These are phyloP conservation scores for Phytophthora colocasiae DNA, from an alignment of 352 stramenopile species.

Conservation along the genomic window DNA sequence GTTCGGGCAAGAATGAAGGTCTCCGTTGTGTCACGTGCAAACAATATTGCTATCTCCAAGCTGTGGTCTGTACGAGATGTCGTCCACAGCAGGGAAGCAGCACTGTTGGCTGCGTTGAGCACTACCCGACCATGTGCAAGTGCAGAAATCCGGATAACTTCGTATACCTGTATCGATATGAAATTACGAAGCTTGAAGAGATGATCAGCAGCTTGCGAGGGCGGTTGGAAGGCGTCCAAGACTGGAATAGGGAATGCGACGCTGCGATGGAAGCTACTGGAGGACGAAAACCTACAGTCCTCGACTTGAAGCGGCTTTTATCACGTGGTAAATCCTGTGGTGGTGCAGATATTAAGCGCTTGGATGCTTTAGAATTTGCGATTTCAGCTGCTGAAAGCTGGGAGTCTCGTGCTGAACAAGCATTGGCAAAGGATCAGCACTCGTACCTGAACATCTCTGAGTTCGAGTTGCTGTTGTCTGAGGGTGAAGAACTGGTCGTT, in stretches of 20 bases:
- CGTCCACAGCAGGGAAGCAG: constrained; percentile 50
- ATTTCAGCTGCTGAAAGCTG: constrained; percentile 33
- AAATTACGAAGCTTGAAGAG: constrained; percentile 44
- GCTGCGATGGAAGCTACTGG: constrained; percentile 20
- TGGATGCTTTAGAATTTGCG: constrained; percentile 44
- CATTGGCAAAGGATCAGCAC: constrained; percentile 24
- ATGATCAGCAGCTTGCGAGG: constrained; percentile 42
- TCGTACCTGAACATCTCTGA: constrained; percentile 8
- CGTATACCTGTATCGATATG: constrained; percentile 67
- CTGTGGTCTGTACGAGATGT: constrained; percentile 81
- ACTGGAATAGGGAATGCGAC: constrained; percentile 52
- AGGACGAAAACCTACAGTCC: constrained; percentile 18
- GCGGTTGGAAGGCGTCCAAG: constrained; percentile 45
- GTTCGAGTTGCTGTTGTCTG: constrained; percentile 33
- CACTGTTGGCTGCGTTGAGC: constrained; percentile 74
- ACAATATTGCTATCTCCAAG: constrained; percentile 88
- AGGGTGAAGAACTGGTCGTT: constrained; percentile 35
- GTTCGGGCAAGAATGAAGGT: constrained; percentile 77
- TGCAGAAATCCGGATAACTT: constrained; percentile 66
- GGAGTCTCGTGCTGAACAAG: constrained; percentile 29
- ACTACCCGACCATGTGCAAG: constrained; percentile 83
- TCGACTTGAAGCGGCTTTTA: constrained; percentile 43
- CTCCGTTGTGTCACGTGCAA: constrained; percentile 80
- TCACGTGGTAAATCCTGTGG: constrained; percentile 43
- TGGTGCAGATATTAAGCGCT: constrained; percentile 29